Percentiles rank a stretch among this genome's conserved stretches.
These are phyloP conservation scores for Paragyromitra xinjiangensis DNA, from an alignment of 495 filamentous ascomycete genomes.

Conservation along the genomic window DNA sequence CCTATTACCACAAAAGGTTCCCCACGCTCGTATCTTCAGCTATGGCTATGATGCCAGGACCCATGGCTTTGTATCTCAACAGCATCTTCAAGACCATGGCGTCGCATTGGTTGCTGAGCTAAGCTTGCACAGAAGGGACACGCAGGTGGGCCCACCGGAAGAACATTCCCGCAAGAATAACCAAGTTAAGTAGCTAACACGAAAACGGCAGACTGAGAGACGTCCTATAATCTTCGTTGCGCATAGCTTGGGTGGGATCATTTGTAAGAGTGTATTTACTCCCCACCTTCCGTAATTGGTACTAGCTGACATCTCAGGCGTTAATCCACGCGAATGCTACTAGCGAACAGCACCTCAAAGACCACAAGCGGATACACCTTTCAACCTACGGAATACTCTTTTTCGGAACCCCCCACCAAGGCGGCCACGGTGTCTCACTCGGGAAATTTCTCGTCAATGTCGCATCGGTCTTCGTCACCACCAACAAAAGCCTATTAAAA, in stretches of 20 bases:
- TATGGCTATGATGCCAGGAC: constrained; percentile 61
- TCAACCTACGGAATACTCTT: constrained; percentile 58
- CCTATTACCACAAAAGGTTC: constrained; percentile 47
- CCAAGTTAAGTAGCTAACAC: constrained; percentile 2
- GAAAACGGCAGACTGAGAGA: constrained; percentile 16
- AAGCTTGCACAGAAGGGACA: constrained; percentile 65
- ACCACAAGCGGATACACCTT: constrained; percentile 10
- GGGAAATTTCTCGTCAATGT: constrained; percentile 52
- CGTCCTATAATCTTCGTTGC: constrained; percentile 61
- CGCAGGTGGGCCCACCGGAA: background rate
- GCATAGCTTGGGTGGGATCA: constrained; percentile 63
- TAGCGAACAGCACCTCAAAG: constrained; percentile 26
- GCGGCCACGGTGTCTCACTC: constrained; percentile 34
- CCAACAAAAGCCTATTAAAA: constrained; percentile 54
- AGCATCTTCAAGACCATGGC: constrained; percentile 78
- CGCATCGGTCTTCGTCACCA: constrained; percentile 58
- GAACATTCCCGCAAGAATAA: background rate
- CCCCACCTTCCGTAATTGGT: background rate
- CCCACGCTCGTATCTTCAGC: constrained; percentile 53
- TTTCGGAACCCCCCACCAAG: constrained; percentile 58
- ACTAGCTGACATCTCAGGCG: background rate
- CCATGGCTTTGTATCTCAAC: constrained; percentile 70
- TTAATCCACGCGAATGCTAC: constrained; percentile 62
- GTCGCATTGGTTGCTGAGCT: constrained; percentile 73
- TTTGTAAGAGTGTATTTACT: constrained; percentile 62